Percentiles rank a stretch among this genome's conserved stretches.
Conservation (phyloP, 208 protist species). For the Sergeia podlipaevii region DNA sequence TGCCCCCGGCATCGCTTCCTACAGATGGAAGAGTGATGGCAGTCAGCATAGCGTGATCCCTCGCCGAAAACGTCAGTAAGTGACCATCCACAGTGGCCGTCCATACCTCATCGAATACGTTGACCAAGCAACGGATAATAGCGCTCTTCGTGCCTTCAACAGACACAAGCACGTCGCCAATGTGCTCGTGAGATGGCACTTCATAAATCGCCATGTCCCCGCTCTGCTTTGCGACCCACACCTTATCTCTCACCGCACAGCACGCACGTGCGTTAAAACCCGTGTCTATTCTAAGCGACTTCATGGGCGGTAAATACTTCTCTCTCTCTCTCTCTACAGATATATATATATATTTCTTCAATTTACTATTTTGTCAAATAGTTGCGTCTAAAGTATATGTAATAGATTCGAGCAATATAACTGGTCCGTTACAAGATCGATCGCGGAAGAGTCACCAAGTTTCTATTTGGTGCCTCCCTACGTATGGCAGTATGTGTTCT, state of each 20-base stretch:
- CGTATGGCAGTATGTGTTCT: too few relatives aligned
- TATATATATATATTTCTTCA: too few relatives aligned
- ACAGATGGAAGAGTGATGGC: slow-evolving; percentile 15
- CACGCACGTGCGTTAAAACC: slow-evolving; percentile 35
- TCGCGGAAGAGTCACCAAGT: too few relatives aligned
- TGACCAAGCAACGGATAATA: slow-evolving; percentile 28
- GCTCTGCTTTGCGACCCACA: slow-evolving; percentile 62
- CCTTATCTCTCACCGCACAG: slow-evolving; percentile 50
- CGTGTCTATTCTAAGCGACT: too few relatives aligned
- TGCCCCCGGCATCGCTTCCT: slow-evolving; percentile 20
- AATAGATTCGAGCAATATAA: too few relatives aligned
- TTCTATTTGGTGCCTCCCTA: too few relatives aligned
- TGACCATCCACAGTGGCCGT: slow-evolving; percentile 31
- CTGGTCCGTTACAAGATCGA: too few relatives aligned
- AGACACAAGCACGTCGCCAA: slow-evolving; percentile 23
- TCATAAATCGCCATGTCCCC: slow-evolving; percentile 54
- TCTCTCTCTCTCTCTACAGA: too few relatives aligned
- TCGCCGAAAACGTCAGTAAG: slow-evolving; percentile 39
- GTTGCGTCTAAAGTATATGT: too few relatives aligned
- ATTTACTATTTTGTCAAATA: too few relatives aligned
- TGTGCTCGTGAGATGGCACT: slow-evolving; percentile 11
- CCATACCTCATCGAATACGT: slow-evolving; percentile 69
- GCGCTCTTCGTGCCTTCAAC: slow-evolving; percentile 7
- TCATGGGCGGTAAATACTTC: too few relatives aligned
- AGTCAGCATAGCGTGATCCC: too few relatives aligned